phyloP scores from a whole-genome alignment of 768 basidiomycete genomes.

The Gloeopeniophorella convolvens region DNA sequence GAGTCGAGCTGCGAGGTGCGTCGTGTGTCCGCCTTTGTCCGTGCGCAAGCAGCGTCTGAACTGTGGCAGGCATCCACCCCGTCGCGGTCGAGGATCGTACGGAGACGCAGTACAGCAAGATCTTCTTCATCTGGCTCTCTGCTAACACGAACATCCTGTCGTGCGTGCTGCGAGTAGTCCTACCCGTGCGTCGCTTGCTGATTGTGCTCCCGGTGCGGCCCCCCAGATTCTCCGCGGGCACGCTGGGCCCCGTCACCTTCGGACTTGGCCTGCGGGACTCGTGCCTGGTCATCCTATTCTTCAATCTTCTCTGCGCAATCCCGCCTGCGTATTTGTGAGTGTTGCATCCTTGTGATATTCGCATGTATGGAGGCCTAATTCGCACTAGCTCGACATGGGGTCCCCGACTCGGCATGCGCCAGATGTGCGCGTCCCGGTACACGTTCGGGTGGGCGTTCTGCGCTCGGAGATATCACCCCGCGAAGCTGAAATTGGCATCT shows the following conservation, averaged over 20 bases:
- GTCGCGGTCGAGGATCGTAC: constrained; percentile 29
- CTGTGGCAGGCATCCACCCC: constrained; percentile 30
- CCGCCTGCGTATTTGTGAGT: constrained; percentile 40
- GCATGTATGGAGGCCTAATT: background rate
- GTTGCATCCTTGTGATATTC: background rate
- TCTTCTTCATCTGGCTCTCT: constrained; percentile 38
- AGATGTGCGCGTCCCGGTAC: constrained; percentile 72
- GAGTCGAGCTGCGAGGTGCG: constrained; percentile 30
- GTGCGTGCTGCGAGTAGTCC: constrained; percentile 20
- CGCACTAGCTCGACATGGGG: constrained; percentile 56
- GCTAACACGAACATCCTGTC: constrained; percentile 37
- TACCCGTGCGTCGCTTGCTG: background rate
- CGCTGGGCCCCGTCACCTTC: constrained; percentile 39
- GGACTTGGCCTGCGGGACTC: constrained; percentile 40
- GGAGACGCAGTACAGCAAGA: constrained; percentile 35
- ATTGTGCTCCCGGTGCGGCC: background rate
- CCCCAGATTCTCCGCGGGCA: constrained; percentile 41
- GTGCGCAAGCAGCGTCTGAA: no score
- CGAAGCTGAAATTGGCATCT: constrained; percentile 6
- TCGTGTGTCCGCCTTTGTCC: no score
- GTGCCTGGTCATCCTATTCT: constrained; percentile 39
- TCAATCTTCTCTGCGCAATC: constrained; percentile 38
- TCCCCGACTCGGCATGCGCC: constrained; percentile 70
- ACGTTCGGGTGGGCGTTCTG: constrained; percentile 42
- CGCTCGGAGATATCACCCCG: background rate